Conservation (phyloP, 2,329 filamentous ascomycete genomes). For the Paecilomyces variotii region DNA sequence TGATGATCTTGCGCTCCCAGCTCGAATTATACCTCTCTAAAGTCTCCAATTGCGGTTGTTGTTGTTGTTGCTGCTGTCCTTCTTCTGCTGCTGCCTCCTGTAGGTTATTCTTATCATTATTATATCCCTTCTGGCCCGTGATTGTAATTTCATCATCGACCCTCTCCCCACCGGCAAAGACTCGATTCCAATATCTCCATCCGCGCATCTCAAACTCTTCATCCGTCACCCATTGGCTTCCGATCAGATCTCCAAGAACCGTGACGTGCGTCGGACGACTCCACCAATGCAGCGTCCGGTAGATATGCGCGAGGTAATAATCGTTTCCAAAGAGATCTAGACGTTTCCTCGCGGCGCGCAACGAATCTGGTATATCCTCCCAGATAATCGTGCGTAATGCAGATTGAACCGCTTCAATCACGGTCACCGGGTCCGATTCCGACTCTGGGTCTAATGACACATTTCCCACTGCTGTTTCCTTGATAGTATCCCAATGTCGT, state of each 20-base stretch:
- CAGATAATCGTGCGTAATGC: conserved; percentile 39
- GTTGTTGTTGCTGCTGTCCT: conserved; percentile 3
- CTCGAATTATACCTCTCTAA: conserved; percentile 39
- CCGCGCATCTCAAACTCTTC: conserved; percentile 71
- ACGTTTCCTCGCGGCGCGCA: conserved; percentile 65
- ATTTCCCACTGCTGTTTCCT: conserved; percentile 5
- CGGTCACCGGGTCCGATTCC: not conserved
- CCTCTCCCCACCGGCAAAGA: conserved; percentile 61
- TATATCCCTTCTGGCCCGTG: conserved; percentile 26
- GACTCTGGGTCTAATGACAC: not conserved
- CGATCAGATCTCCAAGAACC: conserved; percentile 83
- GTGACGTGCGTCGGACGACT: conserved; percentile 75
- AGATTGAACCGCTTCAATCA: conserved; percentile 14
- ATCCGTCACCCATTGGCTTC: conserved; percentile 89
- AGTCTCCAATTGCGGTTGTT: conserved; percentile 27
- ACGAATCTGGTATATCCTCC: conserved; percentile 60
- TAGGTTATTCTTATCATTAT: conserved; percentile 8
- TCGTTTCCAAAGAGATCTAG: conserved; percentile 91
- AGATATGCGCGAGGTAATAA: conserved; percentile 88
- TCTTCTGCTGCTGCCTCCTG: conserved; percentile 19
- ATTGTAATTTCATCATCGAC: conserved; percentile 44
- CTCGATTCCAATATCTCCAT: conserved; percentile 68
- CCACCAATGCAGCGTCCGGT: conserved; percentile 77
- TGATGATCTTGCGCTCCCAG: conserved; percentile 76
- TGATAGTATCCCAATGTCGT: conserved; percentile 25